Percentiles rank a stretch among this genome's conserved stretches.
Conservation (phyloP, 345 rosid species). For the Draba incana region DNA sequence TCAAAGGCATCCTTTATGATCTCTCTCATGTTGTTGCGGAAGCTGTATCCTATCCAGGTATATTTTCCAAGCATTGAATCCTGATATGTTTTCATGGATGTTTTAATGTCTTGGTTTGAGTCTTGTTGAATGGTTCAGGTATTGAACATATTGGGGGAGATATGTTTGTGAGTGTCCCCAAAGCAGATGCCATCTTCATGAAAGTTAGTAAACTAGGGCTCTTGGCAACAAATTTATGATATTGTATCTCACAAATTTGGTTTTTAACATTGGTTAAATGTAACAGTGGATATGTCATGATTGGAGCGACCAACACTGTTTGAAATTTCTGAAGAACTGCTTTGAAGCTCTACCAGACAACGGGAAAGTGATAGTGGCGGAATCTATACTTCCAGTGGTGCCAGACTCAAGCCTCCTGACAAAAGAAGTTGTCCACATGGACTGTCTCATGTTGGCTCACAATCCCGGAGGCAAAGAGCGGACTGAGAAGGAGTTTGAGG, state of each 20-base stretch:
- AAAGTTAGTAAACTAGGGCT: slow-evolving; percentile 51
- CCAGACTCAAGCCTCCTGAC: slow-evolving; percentile 70
- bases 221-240: neutral
- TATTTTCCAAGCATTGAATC: neutral
- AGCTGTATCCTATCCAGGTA: slow-evolving; percentile 28
- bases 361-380: slow-evolving; percentile 76
- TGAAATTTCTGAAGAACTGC: slow-evolving; percentile 68
- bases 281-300: slow-evolving; percentile 87
- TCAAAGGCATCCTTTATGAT: slow-evolving; percentile 78
- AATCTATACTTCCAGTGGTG: slow-evolving; percentile 65
- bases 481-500: slow-evolving; percentile 67
- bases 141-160: slow-evolving; percentile 82
- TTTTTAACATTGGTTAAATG: neutral
- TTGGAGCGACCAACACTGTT: slow-evolving; percentile 79
- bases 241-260: neutral
- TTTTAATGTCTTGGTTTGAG: neutral
- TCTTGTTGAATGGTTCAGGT: slow-evolving; percentile 43
- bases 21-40: slow-evolving; percentile 63
- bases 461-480: slow-evolving; percentile 90
- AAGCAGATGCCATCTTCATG: slow-evolving; percentile 85
- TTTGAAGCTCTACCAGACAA: slow-evolving; percentile 62
- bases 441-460: slow-evolving; percentile 79
- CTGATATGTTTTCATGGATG: neutral
- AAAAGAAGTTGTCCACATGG: slow-evolving; percentile 45
- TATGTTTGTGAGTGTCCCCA: slow-evolving; percentile 74